These are phyloP conservation scores for Claviceps spartinae DNA, from an alignment of 2,329 filamentous ascomycete genomes.

Conservation along the genomic window DNA sequence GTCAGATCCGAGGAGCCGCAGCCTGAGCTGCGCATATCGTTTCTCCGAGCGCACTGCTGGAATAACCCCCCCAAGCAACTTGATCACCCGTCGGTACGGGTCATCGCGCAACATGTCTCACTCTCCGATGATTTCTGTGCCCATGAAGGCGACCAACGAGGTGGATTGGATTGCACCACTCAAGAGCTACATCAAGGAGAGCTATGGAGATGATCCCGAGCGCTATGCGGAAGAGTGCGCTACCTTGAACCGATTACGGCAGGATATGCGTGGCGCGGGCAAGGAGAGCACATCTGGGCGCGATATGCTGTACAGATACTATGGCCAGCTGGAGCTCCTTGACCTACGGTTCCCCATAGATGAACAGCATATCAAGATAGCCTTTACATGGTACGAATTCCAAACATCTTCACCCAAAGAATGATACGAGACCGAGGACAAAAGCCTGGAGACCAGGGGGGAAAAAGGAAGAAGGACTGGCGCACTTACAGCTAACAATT, in stretches of 20 bases:
- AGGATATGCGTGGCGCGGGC: constrained; percentile 95
- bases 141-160: constrained; percentile 88
- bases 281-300: constrained; percentile 91
- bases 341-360: constrained; percentile 94
- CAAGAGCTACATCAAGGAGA: constrained; percentile 84
- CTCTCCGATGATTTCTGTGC: constrained; percentile 89
- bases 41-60: no score
- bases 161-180: constrained; percentile 94
- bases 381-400: constrained; percentile 73
- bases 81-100: no score
- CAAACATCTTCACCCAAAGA: neutral
- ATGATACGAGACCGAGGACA: no score
- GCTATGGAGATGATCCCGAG: constrained; percentile 93
- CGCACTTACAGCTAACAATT: neutral
- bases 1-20: no score
- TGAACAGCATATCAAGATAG: constrained; percentile 98
- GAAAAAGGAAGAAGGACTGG: no score
- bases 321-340: constrained; percentile 88
- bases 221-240: constrained; percentile 91
- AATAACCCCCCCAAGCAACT: neutral
- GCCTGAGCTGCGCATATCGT: neutral
- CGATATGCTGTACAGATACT: constrained; percentile 92
- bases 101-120: constrained; percentile 49
- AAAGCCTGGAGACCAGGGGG: neutral
- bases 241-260: constrained; percentile 83